These are phyloP conservation scores for Phytophthora sansomeana DNA, from an alignment of 352 stramenopile species.

Conservation along the genomic window DNA sequence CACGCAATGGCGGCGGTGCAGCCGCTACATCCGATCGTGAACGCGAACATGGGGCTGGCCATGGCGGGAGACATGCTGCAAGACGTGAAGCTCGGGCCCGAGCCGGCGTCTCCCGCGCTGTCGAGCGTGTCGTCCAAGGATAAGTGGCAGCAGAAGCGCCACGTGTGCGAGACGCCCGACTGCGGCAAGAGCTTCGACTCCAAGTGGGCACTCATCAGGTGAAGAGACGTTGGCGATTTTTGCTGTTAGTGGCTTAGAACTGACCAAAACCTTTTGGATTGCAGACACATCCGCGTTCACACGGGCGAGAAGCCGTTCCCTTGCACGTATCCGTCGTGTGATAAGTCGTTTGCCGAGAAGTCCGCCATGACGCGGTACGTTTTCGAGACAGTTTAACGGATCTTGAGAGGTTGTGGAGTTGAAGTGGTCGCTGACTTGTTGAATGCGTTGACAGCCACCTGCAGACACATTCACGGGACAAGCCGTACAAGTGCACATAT, in stretches of 20 bases:
- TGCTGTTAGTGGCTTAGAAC: neutral
- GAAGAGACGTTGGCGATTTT: conserved; percentile 13
- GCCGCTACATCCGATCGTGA: conserved; percentile 22
- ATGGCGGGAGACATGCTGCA: conserved; percentile 27
- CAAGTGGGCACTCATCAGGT: conserved; percentile 86
- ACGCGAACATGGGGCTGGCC: conserved; percentile 23
- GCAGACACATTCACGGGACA: conserved; percentile 86
- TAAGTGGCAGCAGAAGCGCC: conserved; percentile 75
- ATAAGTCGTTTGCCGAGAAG: conserved; percentile 92
- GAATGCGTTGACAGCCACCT: conserved; percentile 56
- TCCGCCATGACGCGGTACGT: conserved; percentile 83
- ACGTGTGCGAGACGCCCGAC: conserved; percentile 69
- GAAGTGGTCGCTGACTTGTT: conserved; percentile 5
- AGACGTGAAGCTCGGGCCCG: conserved; percentile 12
- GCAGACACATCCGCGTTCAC: conserved; percentile 88
- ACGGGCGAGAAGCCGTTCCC: conserved; percentile 90
- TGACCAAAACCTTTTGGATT: conserved; percentile 17
- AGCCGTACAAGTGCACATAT: conserved; percentile 90
- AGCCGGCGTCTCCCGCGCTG: conserved; percentile 40
- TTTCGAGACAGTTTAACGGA: conserved; percentile 10
- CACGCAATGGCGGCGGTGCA: conserved; percentile 25
- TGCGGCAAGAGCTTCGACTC: conserved; percentile 89
- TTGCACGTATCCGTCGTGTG: conserved; percentile 82
- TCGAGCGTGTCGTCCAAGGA: conserved; percentile 60
- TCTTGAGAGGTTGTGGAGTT: conserved; percentile 22